Conservation (phyloP, 495 filamentous ascomycete species). For the Penicillium simplicissimum region DNA sequence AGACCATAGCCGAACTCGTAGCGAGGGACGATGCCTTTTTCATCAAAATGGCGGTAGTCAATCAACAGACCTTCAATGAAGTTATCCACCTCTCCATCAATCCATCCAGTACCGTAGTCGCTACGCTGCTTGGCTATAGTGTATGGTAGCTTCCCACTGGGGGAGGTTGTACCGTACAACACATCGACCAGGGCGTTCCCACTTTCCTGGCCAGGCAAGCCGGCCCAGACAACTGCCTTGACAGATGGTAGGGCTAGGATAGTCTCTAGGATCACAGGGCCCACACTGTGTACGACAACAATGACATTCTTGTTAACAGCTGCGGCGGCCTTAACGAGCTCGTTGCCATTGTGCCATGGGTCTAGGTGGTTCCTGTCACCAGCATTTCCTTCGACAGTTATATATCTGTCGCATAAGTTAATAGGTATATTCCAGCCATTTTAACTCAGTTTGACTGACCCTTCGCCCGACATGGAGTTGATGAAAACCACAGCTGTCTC, state of each 20-base stretch:
- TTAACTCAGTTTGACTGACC: constrained; percentile 35
- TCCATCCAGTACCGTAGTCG: constrained; percentile 60
- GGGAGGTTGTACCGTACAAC: constrained; percentile 60
- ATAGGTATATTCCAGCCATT: too few species aligned
- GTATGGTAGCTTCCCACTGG: constrained; percentile 68
- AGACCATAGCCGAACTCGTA: constrained; percentile 72
- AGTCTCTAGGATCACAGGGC: constrained; percentile 46
- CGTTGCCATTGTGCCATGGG: constrained; percentile 36
- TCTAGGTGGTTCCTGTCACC: constrained; percentile 60
- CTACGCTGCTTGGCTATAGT: constrained; percentile 64
- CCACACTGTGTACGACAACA: constrained; percentile 70
- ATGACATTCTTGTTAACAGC: constrained; percentile 76
- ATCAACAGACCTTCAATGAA: constrained; percentile 66
- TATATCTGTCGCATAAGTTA: constrained; percentile 35
- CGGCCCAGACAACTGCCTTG: constrained; percentile 59
- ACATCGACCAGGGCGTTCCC: constrained; percentile 57
- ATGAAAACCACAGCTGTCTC: constrained; percentile 67
- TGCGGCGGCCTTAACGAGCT: constrained; percentile 39
- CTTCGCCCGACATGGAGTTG: constrained; percentile 66
- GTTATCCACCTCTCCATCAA: constrained; percentile 19
- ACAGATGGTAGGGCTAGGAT: constrained; percentile 57
- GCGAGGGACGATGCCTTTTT: constrained; percentile 55
- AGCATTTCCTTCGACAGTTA: constrained; percentile 58
- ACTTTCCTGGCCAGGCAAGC: constrained; percentile 60
- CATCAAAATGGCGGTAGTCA: constrained; percentile 70